These are phyloP conservation scores for Rhododendron ovatum DNA, from an alignment of 148 eudicot genomes.

Conservation along the genomic window DNA sequence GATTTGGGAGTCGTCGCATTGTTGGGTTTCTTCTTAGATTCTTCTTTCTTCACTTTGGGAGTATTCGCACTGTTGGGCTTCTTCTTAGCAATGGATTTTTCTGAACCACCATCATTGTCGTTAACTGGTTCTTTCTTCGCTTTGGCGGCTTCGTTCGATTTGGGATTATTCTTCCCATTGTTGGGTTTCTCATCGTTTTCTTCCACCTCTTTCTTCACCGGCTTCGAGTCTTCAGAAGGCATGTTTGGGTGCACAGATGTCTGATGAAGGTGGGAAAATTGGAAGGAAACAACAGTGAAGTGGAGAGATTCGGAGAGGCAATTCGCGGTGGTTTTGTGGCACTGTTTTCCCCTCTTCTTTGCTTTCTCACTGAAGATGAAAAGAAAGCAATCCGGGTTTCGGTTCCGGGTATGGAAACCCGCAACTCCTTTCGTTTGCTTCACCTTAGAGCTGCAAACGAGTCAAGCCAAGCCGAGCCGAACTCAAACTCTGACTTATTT, in stretches of 20 bases:
- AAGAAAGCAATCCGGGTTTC: background rate
- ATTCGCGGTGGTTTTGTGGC: background rate
- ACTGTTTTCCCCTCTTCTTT: background rate
- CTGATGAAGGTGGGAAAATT: background rate
- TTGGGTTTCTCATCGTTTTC: constrained; percentile 32
- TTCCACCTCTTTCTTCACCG: constrained; percentile 38
- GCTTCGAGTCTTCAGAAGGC: constrained; percentile 42
- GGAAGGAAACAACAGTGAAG: background rate
- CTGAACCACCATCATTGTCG: constrained; percentile 22
- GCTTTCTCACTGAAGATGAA: background rate
- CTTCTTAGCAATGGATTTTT: background rate
- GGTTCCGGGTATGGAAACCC: no score
- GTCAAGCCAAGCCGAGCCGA: no score
- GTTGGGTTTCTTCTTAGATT: constrained; percentile 20
- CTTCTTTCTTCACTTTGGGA: background rate
- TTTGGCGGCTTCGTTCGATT: constrained; percentile 19
- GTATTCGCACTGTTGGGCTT: background rate
- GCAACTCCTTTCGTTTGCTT: no score
- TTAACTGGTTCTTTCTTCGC: constrained; percentile 27
- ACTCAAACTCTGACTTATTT: no score
- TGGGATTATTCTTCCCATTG: constrained; percentile 1
- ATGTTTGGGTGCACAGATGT: constrained; percentile 11
- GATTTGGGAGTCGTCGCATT: constrained; percentile 8
- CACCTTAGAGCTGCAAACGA: no score
- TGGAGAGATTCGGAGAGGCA: background rate